phyloP scores from a whole-genome alignment of 345 rosid genomes.

The Salix suchowensis region DNA sequence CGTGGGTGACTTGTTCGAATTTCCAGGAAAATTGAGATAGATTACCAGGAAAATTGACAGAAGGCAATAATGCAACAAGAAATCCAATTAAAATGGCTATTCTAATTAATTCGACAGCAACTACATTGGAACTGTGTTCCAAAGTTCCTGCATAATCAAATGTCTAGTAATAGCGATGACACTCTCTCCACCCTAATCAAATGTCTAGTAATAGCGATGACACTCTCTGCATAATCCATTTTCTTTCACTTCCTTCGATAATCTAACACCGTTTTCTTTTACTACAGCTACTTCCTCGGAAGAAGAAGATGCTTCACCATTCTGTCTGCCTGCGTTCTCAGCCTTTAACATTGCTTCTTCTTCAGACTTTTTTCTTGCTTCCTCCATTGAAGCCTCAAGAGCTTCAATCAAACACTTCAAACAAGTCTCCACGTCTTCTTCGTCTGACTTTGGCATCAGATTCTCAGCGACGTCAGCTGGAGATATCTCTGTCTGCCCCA shows the following conservation, averaged over 20 bases:
- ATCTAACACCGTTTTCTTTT: neutral
- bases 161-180: neutral
- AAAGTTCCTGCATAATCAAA: neutral
- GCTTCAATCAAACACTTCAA: constrained; percentile 4
- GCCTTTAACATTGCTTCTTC: neutral
- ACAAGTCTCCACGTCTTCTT: neutral
- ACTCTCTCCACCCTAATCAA: neutral
- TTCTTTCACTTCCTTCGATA: neutral
- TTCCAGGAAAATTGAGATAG: neutral
- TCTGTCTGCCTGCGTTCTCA: neutral
- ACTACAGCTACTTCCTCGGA: neutral
- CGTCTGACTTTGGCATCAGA: constrained; percentile 7
- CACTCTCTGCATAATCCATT: no score
- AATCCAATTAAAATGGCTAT: neutral
- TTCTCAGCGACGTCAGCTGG: constrained; percentile 16
- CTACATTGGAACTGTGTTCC: neutral
- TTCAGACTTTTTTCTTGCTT: neutral
- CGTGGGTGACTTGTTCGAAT: no score
- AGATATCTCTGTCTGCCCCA: constrained; percentile 10
- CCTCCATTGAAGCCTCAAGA: constrained; percentile 5
- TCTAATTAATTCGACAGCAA: neutral
- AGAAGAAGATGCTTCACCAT: neutral
- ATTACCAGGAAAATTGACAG: neutral
- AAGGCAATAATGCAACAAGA: neutral
- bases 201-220: neutral